These are phyloP conservation scores for Amanita polypyramis DNA, from an alignment of 768 basidiomycete genomes.

Conservation along the genomic window DNA sequence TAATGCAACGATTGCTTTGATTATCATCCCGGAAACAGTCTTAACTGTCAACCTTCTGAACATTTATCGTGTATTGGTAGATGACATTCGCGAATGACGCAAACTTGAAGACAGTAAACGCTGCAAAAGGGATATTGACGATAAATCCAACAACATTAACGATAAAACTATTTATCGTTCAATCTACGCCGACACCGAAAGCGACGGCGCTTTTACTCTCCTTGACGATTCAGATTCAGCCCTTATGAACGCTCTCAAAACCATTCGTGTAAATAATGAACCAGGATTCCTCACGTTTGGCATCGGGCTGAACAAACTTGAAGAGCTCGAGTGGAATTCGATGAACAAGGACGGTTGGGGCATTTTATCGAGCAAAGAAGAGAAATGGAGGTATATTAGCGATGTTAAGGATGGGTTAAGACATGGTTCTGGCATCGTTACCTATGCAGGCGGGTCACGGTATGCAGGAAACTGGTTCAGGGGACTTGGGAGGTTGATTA, in stretches of 20 bases:
- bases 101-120: background rate
- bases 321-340: conserved; percentile 10
- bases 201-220: background rate
- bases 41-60: conserved; percentile 6
- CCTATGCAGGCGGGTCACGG: conserved; percentile 9
- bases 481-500: conserved; percentile 7
- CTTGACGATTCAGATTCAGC: background rate
- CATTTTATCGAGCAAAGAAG: conserved; percentile 7
- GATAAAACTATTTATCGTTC: conserved; percentile 1
- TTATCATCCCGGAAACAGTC: conserved; percentile 4
- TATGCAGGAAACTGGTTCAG: conserved; percentile 12
- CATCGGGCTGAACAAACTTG: background rate
- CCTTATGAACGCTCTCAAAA: background rate
- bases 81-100: conserved; percentile 5
- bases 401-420: conserved; percentile 9
- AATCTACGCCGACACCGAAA: background rate
- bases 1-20: conserved; percentile 9
- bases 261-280: background rate
- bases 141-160: background rate
- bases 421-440: conserved; percentile 11
- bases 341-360: conserved; percentile 12
- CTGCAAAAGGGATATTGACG: background rate
- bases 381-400: conserved; percentile 10
- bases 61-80: conserved; percentile 3
- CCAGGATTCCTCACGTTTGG: conserved; percentile 6